Conservation (phyloP, 257 asterid genomes). For the Solanum neorickii region DNA sequence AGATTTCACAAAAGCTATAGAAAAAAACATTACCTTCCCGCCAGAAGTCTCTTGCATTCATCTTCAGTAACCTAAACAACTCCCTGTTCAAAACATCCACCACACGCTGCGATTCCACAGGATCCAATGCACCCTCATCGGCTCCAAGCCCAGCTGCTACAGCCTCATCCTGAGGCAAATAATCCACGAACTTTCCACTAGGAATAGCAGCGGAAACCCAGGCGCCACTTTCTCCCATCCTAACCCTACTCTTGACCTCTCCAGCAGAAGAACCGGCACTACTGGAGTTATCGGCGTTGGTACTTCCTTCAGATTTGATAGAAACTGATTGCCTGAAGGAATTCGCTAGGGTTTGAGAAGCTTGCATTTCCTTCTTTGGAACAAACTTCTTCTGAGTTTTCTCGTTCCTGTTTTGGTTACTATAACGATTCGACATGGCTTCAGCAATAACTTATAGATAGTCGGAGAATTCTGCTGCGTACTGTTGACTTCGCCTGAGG, state of each 20-base stretch:
- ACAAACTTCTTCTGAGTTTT: conserved; percentile 37
- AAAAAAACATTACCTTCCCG: conserved; percentile 42
- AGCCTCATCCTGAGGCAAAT: conserved; percentile 97
- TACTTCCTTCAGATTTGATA: conserved; percentile 30
- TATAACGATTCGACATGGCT: conserved; percentile 53
- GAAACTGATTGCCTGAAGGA: conserved; percentile 24
- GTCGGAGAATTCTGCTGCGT: neutral
- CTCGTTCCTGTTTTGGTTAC: conserved; percentile 17
- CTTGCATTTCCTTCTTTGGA: conserved; percentile 26
- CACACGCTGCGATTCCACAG: conserved; percentile 79
- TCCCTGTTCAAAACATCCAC: conserved; percentile 81
- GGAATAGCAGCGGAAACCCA: conserved; percentile 26
- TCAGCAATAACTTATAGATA: neutral
- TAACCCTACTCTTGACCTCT: conserved; percentile 24
- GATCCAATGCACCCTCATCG: conserved; percentile 82
- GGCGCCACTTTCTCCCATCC: conserved; percentile 33
- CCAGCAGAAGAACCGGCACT: conserved; percentile 11
- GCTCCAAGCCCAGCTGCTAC: conserved; percentile 80
- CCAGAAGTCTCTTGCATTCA: conserved; percentile 81
- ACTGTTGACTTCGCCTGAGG: neutral
- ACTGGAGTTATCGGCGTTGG: neutral
- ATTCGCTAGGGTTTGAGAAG: conserved; percentile 14
- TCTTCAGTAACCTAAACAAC: conserved; percentile 65
- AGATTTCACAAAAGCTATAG: neutral
- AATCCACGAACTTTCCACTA: conserved; percentile 52